Base-by-base conservation (phyloP, 179 eudicot species). In the Amaranthus tricolor region DNA sequence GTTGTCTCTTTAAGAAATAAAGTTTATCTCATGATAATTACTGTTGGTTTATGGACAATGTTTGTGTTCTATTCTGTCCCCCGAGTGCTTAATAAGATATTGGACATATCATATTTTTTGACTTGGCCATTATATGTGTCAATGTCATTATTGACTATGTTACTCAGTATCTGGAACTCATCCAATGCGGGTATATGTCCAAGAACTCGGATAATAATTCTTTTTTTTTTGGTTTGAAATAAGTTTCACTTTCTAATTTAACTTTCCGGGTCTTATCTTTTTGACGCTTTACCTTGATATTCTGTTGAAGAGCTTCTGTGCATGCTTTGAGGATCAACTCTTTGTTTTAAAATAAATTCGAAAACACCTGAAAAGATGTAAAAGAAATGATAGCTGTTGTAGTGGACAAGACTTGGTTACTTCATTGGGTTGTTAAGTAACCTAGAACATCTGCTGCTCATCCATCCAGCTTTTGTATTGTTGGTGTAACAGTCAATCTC, bases 401-500 rank as follows among this genome's bases (percentile, higher is more conserved):
- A 49, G 57, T 66, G 13, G 47, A 51, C 20, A 51, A 51, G 72
- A 31, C 40, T 31, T 31, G 40, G 40, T 31, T 31, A 31, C 40
- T 31, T 55, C 31, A 55, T 15, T 70, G 62, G 48, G 31, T 62
- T 54, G 14, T 8, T 55, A 9, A 31, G 16, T 47, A 16, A 31
- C 73, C 24, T 9, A 54, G 24, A 21, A 21, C 16, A 17, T 13
- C 16, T 2, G 47, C 17, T 54, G 14, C 17, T 53, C 6, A 31
- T 20, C 61, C 54, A 31, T 31, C 40, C 40, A 31, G 40, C 40
- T 31, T 31, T 53, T 68, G 71, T 19, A 59, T 51, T 69, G 49
- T 20, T 52, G 72, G 60, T 69, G 72, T 48, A 21, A 60, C 49
- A 52, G 52, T 53, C 44, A 55, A 16, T 69, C 61, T 69, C 49